Evolutionary conservation across 805 yeast genomes (phyloP).

Genomic region (Cyberlindnera euphorbiae): DNA sequence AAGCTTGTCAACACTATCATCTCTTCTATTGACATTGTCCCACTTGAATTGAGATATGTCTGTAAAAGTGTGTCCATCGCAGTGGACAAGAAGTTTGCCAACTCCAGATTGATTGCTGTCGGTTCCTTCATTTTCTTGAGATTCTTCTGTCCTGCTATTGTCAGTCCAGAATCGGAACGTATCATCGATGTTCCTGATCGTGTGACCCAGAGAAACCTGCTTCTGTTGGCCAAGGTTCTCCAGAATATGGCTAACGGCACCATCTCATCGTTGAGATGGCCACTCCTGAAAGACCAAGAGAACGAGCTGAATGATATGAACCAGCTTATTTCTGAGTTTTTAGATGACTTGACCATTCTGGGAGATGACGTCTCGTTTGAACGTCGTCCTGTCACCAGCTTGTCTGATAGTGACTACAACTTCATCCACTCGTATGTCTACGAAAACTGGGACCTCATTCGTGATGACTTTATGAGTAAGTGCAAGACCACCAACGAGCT

Average conservation of each 20-base stretch:
- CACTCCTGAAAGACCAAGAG: constrained; percentile 39
- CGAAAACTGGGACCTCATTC: constrained; percentile 40
- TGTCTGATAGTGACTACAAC: constrained; percentile 28
- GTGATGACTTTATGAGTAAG: constrained; percentile 23
- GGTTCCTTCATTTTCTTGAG: constrained; percentile 85
- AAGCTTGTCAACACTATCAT: constrained; percentile 57
- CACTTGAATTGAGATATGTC: constrained; percentile 66
- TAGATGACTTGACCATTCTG: constrained; percentile 31
- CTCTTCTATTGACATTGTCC: constrained; percentile 51
- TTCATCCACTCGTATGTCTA: constrained; percentile 47
- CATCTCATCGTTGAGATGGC: constrained; percentile 59
- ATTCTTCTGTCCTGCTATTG: constrained; percentile 83
- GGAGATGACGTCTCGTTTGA: constrained; percentile 24
- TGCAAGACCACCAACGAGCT: constrained; percentile 20
- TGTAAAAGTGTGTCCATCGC: constrained; percentile 59
- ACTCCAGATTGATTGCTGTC: constrained; percentile 63
- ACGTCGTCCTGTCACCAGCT: constrained; percentile 15
- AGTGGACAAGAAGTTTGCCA: constrained; percentile 59
- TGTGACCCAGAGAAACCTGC: constrained; percentile 55
- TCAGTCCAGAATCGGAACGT: constrained; percentile 64
- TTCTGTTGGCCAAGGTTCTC: constrained; percentile 75
- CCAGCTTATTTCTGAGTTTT: constrained; percentile 35
- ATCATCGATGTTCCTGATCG: constrained; percentile 35
- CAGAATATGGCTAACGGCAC: constrained; percentile 88
- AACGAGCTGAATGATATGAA: constrained; percentile 39